Evolutionary conservation across 2,329 filamentous ascomycete genomes (phyloP).

Genomic region (Cladophialophora chaetospira): DNA sequence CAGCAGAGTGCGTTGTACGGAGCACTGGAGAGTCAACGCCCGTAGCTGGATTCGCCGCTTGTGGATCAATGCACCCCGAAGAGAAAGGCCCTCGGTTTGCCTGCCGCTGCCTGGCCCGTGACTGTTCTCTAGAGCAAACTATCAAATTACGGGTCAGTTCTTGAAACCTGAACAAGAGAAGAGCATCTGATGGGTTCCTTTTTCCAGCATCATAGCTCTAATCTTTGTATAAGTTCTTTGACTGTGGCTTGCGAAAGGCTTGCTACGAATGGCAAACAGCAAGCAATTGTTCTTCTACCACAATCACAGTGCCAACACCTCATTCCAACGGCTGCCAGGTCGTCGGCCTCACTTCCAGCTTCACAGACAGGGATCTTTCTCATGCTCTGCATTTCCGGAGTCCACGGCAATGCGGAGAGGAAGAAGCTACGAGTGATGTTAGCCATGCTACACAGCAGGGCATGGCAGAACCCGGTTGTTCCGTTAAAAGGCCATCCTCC

Average conservation of each 20-base stretch:
- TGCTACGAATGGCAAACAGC: no score
- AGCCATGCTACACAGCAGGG: conserved; percentile 6
- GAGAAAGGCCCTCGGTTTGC: neutral
- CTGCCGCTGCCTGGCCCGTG: no score
- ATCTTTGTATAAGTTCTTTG: no score
- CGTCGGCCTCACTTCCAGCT: neutral
- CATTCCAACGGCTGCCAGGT: neutral
- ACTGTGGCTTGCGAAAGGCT: no score
- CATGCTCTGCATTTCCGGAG: neutral
- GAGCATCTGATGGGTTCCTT: no score
- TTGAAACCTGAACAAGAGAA: no score
- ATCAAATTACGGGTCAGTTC: no score
- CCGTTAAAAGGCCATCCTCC: no score
- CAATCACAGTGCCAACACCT: neutral
- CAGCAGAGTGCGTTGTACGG: conserved; percentile 10
- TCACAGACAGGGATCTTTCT: neutral
- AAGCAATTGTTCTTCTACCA: neutral
- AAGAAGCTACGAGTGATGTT: neutral
- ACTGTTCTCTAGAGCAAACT: no score
- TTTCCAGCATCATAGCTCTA: no score
- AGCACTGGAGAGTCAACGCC: conserved; percentile 7
- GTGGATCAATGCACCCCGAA: neutral
- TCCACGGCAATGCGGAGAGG: neutral
- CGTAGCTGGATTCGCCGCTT: neutral
- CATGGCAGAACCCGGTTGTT: neutral